Evolutionary conservation across 352 stramenopile genomes (phyloP).

Genomic region (Globisporangium takayamanum): DNA sequence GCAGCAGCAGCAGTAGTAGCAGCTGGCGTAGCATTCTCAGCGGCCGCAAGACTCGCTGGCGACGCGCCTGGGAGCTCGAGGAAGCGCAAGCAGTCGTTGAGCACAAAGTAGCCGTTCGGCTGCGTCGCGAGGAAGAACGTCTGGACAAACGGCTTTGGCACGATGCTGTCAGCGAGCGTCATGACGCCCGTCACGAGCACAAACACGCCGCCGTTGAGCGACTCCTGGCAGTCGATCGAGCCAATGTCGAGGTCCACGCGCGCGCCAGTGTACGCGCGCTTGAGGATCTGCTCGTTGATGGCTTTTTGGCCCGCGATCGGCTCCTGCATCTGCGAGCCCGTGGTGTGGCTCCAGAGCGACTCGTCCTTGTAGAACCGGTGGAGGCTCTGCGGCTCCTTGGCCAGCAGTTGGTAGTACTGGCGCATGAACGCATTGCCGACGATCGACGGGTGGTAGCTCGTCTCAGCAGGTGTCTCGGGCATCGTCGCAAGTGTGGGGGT

Average conservation of each 20-base stretch:
- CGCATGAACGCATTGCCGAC: constrained; percentile 86
- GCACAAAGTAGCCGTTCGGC: constrained; percentile 84
- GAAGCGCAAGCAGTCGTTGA: constrained; percentile 86
- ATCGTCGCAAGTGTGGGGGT: background rate
- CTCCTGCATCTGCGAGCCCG: constrained; percentile 77
- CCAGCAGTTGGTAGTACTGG: constrained; percentile 87
- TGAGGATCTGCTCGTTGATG: constrained; percentile 83
- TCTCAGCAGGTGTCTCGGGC: constrained; percentile 14
- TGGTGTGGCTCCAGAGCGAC: constrained; percentile 72
- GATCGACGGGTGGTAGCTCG: constrained; percentile 47
- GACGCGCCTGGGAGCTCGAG: constrained; percentile 46
- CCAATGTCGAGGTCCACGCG: constrained; percentile 76
- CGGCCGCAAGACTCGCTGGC: background rate
- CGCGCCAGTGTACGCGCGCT: constrained; percentile 65
- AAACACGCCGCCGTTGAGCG: constrained; percentile 60
- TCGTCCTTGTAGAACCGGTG: constrained; percentile 89
- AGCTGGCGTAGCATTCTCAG: background rate
- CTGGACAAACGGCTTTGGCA: constrained; percentile 78
- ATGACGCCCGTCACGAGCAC: constrained; percentile 86
- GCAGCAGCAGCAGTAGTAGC: background rate
- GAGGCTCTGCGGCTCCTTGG: constrained; percentile 76
- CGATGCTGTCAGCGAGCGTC: constrained; percentile 46
- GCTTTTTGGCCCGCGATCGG: constrained; percentile 64
- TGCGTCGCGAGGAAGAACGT: constrained; percentile 86
- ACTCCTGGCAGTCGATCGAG: constrained; percentile 84